These are phyloP conservation scores for Solanum peruvianum DNA, from an alignment of 257 asterid genomes.

Conservation along the genomic window DNA sequence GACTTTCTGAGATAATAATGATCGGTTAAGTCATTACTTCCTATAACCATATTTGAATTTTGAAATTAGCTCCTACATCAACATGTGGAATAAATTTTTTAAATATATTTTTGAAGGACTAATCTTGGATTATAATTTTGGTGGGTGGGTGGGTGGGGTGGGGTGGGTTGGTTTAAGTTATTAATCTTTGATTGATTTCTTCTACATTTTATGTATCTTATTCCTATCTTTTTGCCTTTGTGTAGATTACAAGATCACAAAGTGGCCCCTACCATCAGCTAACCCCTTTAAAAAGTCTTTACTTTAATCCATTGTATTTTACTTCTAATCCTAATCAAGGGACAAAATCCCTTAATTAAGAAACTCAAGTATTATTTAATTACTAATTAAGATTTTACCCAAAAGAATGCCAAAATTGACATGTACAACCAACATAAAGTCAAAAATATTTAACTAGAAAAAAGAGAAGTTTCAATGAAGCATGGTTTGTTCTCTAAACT, in stretches of 20 bases:
- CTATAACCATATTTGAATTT: background rate
- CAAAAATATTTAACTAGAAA: conserved; percentile 1
- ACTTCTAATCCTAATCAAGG: conserved; percentile 4
- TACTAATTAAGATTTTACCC: background rate
- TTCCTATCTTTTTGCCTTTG: background rate
- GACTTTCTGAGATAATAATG: background rate
- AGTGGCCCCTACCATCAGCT: conserved; percentile 23
- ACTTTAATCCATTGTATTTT: conserved; percentile 15
- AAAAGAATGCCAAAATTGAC: conserved; percentile 42
- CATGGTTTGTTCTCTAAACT: background rate
- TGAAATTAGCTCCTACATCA: background rate
- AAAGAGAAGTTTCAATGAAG: background rate
- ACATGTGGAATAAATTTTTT: conserved; percentile 21
- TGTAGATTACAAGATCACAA: conserved; percentile 5
- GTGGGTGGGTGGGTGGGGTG: conserved; percentile 11
- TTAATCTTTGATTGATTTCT: conserved; percentile 14
- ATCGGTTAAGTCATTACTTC: background rate
- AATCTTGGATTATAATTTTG: conserved; percentile 5
- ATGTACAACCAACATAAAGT: background rate
- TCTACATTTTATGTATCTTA: background rate
- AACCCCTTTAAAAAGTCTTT: background rate
- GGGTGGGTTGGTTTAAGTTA: conserved; percentile 1
- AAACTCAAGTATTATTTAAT: background rate
- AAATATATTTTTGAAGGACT: background rate
- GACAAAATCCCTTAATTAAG: conserved; percentile 3